phyloP scores from a whole-genome alignment of 208 protist species.

The Porcisia deanei region DNA sequence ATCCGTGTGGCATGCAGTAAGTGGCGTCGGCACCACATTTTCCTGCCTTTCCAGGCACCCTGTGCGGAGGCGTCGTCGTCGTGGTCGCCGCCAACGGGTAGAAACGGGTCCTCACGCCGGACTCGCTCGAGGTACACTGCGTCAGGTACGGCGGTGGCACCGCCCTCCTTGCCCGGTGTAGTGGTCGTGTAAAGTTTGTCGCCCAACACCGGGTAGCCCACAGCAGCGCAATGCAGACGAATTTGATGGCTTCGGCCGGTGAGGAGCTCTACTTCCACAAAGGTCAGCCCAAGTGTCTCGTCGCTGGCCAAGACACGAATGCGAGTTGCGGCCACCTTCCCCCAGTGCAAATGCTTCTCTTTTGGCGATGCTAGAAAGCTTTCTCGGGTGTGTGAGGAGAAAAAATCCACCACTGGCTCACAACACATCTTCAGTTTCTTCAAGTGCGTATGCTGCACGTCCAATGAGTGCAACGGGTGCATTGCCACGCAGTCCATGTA shows the following conservation, averaged over 20 bases:
- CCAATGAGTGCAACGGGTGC: constrained; percentile 9
- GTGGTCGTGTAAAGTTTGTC: constrained; percentile 77
- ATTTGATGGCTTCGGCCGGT: constrained; percentile 91
- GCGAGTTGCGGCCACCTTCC: constrained; percentile 52
- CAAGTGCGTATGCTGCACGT: constrained; percentile 47
- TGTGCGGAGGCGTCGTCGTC: neutral
- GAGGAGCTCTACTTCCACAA: constrained; percentile 67
- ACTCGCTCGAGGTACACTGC: constrained; percentile 68
- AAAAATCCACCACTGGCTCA: constrained; percentile 12
- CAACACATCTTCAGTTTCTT: constrained; percentile 84
- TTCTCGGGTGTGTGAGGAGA: no score
- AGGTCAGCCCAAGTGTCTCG: constrained; percentile 33
- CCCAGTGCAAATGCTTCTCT: constrained; percentile 15
- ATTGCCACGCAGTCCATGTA: constrained; percentile 55
- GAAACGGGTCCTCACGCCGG: constrained; percentile 20
- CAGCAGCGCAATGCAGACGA: constrained; percentile 71
- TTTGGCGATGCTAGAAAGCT: neutral
- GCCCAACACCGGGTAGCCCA: constrained; percentile 85
- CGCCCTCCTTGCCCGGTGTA: constrained; percentile 38
- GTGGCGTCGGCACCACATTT: constrained; percentile 46
- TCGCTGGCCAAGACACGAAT: constrained; percentile 52
- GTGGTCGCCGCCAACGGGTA: neutral
- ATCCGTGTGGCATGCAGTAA: constrained; percentile 67
- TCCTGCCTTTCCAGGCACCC: neutral
- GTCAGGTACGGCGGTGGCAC: constrained; percentile 48